Conservation (phyloP, 345 rosid species). For the Pistacia integerrima region DNA sequence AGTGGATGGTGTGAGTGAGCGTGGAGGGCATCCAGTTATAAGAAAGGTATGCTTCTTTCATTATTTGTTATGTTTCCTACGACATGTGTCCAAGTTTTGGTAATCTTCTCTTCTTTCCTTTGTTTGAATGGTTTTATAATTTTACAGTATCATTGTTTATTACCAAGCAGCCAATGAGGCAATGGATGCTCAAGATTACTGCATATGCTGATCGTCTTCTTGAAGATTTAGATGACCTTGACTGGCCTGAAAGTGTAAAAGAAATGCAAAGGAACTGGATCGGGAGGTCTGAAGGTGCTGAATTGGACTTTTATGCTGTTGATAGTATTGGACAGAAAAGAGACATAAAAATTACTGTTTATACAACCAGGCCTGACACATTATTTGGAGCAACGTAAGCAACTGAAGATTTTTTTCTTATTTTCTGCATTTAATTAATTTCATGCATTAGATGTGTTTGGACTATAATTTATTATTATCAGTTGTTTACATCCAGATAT, state of each 20-base stretch:
- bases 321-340: constrained; percentile 54
- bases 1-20: constrained; percentile 95
- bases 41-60: constrained; percentile 67
- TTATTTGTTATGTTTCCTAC: constrained; percentile 2
- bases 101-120: constrained; percentile 32
- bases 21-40: constrained; percentile 92
- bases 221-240: constrained; percentile 86
- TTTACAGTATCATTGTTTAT: constrained; percentile 95
- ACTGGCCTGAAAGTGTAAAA: constrained; percentile 93
- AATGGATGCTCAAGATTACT: constrained; percentile 97
- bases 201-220: constrained; percentile 93
- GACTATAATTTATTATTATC: constrained; percentile 23
- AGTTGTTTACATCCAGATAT: constrained; percentile 52
- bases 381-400: constrained; percentile 91
- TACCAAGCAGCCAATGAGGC: constrained; percentile 99
- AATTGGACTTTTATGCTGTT: constrained; percentile 63
- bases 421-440: constrained; percentile 6
- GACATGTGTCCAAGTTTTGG: constrained; percentile 8
- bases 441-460: not conserved
- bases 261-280: constrained; percentile 98
- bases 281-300: constrained; percentile 93
- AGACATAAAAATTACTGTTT: constrained; percentile 60
- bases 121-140: constrained; percentile 65
- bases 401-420: constrained; percentile 15
- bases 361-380: constrained; percentile 91